Evolutionary conservation across 1,139 yeast species (phyloP), one percentile per base, ranked within the genome.

Genomic region (Debaryomyces psychrophilus): DNA sequence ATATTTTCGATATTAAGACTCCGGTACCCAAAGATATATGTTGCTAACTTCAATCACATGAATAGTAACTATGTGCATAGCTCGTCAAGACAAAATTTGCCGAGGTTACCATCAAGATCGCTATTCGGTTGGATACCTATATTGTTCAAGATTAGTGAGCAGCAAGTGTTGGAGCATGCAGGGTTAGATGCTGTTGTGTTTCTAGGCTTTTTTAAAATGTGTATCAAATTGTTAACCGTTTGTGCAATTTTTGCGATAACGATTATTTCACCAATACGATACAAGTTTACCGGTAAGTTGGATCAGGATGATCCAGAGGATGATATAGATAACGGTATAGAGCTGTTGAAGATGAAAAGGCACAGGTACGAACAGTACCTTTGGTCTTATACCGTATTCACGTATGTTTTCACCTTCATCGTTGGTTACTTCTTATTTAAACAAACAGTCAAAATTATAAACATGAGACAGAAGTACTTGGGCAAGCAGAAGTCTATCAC

Each of bases 131-230:
- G 97, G 97, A 72, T 92, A 6, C 78, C 83, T 1, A 79, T 82
- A 0, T 68, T 92, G 14, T 81, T 80, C 61, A 67, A 66, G 14
- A 82, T 90, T 14, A 75, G 77, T 22, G 98, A 93, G 57, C 78
- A 81, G 29, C 90, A 90, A 54, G 81, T 93, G 1, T 72, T 93
- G 45, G 92, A 89, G 50, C 86, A 85, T 60, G 97, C 97, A 1
- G 99, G 99, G 0, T 69, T 93, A 37, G 99, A 93, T 67, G 97
- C 98, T 0, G 90, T 81, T 66, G 97, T 92, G 45, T 89, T 85
- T 58, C 68, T 89, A 25, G 85, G 87, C 12, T 89, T 89, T 64
- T 90, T 89, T 73, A 79, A 82, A 52, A 85, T 87, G 84, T 81
- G 90, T 33, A 85, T 88, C 48, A 79, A 79, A 58, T 75, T 85